Percentiles rank a stretch among this genome's conserved stretches.
Evolutionary conservation across 2,329 filamentous ascomycete species (phyloP).

Genomic region (Paecilomyces sp.): DNA sequence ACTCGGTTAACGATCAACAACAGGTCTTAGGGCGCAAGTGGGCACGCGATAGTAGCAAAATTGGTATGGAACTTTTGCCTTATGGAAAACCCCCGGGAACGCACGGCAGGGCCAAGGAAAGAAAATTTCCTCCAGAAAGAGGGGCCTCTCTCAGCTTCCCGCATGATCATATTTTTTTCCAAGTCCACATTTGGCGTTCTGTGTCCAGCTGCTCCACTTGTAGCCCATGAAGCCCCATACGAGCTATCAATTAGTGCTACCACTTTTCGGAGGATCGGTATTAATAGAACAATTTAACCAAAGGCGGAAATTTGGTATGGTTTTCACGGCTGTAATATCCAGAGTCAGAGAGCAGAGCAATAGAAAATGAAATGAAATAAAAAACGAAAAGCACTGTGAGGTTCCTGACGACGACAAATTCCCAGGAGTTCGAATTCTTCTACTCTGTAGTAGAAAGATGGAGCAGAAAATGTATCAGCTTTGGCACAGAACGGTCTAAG

Average conservation of each 20-base stretch:
- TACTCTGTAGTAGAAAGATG: no score
- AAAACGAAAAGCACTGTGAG: neutral
- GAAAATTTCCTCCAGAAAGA: neutral
- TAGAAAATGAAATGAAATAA: neutral
- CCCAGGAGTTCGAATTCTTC: no score
- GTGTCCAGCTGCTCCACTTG: neutral
- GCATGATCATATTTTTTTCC: neutral
- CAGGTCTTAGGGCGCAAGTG: neutral
- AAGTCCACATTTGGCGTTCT: neutral
- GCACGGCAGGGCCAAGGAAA: neutral
- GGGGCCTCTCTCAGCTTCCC: neutral
- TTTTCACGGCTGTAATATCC: neutral
- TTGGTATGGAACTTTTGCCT: neutral
- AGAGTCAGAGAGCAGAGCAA: neutral
- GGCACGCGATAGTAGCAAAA: neutral
- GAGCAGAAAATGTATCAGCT: no score
- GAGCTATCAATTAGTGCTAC: neutral
- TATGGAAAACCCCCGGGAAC: neutral
- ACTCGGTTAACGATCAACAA: neutral
- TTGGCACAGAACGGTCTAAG: no score
- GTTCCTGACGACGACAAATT: no score
- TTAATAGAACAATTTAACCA: neutral
- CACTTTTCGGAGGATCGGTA: neutral
- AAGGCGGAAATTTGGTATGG: neutral
- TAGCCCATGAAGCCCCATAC: neutral